These are phyloP conservation scores for Scenedesmus sp. DNA, from an alignment of 163 green algal genomes.

Conservation along the genomic window DNA sequence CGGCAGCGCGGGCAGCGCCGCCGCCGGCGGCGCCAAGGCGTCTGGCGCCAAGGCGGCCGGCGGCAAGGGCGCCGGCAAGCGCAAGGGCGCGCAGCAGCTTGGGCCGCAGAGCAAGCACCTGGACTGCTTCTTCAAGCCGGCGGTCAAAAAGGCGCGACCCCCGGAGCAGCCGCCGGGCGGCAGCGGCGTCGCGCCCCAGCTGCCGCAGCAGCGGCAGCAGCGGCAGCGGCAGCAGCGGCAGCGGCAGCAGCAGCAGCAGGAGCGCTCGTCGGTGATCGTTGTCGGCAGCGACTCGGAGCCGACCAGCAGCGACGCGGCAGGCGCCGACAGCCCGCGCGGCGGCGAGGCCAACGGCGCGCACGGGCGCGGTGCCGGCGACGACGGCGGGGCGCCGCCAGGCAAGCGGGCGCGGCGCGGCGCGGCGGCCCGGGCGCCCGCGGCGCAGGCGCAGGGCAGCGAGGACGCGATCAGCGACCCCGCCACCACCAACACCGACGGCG, in stretches of 20 bases:
- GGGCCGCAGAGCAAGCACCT: not conserved
- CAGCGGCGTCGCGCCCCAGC: constrained; percentile 7
- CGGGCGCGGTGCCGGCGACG: not conserved
- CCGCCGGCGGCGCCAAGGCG: not conserved
- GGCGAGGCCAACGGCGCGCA: not conserved
- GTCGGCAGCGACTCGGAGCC: not conserved
- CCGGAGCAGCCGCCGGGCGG: constrained; percentile 12
- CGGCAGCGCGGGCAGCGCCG: not conserved
- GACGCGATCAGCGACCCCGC: not conserved
- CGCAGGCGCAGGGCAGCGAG: not conserved
- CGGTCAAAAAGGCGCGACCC: not conserved
- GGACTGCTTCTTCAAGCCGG: not conserved
- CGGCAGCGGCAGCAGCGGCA: not conserved
- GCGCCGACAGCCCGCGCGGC: not conserved
- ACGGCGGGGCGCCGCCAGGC: not conserved
- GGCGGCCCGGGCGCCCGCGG: not conserved
- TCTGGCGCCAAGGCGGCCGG: no score
- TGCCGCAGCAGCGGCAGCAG: not conserved
- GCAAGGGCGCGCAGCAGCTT: constrained; percentile 6
- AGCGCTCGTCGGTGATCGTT: not conserved
- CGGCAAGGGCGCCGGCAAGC: not conserved
- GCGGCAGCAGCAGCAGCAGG: constrained; percentile 22
- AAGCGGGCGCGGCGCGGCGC: not conserved
- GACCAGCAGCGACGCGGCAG: not conserved
- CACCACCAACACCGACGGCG: no score